Evolutionary conservation across 1,139 yeast genomes (phyloP).

Genomic region (Yamadazyma sp.): DNA sequence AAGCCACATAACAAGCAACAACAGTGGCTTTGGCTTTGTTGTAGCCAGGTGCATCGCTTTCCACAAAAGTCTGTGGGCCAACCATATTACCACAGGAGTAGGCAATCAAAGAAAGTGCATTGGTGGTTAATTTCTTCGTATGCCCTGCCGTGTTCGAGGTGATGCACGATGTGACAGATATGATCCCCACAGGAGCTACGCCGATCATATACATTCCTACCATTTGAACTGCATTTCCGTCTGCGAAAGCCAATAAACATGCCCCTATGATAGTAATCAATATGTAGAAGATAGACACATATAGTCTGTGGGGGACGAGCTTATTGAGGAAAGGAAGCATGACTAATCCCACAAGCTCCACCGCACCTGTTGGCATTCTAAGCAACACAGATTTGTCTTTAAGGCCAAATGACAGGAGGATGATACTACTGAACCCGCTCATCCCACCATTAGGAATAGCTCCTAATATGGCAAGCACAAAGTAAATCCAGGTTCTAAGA

Average conservation of each 20-base stretch:
- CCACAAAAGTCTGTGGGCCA: conserved; percentile 69
- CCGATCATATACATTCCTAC: conserved; percentile 8
- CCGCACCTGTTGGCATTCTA: conserved; percentile 37
- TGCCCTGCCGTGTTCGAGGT: conserved; percentile 21
- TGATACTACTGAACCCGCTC: conserved; percentile 43
- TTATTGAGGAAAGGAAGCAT: conserved; percentile 24
- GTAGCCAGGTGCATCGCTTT: conserved; percentile 55
- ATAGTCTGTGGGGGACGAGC: conserved; percentile 33
- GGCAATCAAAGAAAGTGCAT: conserved; percentile 34
- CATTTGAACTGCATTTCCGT: conserved; percentile 2
- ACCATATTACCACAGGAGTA: conserved; percentile 64
- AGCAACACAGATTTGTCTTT: conserved; percentile 26
- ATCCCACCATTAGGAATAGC: conserved; percentile 38
- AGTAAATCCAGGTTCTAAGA: conserved; percentile 42
- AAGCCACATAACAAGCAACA: conserved; percentile 28
- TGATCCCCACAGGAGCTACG: conserved; percentile 7
- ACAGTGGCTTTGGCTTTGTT: conserved; percentile 39
- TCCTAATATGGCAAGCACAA: conserved; percentile 22
- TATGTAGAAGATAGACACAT: conserved; percentile 31
- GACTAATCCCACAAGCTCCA: conserved; percentile 42
- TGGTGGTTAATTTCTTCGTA: conserved; percentile 23
- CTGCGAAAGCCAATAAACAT: conserved; percentile 54
- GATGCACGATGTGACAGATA: conserved; percentile 13
- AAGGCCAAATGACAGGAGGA: conserved; percentile 43
- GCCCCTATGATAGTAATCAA: conserved; percentile 36